Conservation (phyloP, 139 green algal species). For the Edaphochlamys debaryana region DNA sequence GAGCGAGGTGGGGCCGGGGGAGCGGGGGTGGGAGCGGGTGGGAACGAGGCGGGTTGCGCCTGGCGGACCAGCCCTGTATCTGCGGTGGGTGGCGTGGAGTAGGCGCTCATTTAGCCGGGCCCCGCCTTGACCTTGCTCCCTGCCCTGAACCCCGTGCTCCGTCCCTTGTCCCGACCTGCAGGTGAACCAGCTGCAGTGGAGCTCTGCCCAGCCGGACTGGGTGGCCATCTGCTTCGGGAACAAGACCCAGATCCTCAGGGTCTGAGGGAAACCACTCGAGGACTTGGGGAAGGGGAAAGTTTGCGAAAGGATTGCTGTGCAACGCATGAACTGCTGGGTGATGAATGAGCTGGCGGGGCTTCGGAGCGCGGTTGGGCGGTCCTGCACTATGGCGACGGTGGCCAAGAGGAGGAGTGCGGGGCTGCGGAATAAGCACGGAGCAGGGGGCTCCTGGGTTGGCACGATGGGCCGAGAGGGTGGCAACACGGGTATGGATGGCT, state of each 20-base stretch:
- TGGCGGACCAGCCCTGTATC: not conserved
- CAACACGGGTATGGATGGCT: too few species aligned
- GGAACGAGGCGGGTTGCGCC: not conserved
- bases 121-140: not conserved
- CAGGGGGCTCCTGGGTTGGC: too few species aligned
- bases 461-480: too few species aligned
- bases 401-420: too few species aligned
- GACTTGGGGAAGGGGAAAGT: too few species aligned
- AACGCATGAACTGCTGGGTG: too few species aligned
- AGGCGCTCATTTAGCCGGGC: not conserved
- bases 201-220: slow-evolving; percentile 85
- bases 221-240: slow-evolving; percentile 91
- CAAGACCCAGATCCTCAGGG: slow-evolving; percentile 92
- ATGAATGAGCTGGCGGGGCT: too few species aligned
- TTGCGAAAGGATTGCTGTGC: too few species aligned
- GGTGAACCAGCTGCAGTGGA: slow-evolving; percentile 96
- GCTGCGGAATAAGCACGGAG: too few species aligned
- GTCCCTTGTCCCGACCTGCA: not conserved
- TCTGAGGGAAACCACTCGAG: slow-evolving; percentile 75
- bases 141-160: not conserved
- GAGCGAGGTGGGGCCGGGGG: slow-evolving; percentile 67
- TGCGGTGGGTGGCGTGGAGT: not conserved
- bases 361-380: too few species aligned
- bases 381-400: too few species aligned
- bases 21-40: not conserved